These are phyloP conservation scores for Trichoderma endophyticum DNA, from an alignment of 2,329 filamentous ascomycete species.

Conservation along the genomic window DNA sequence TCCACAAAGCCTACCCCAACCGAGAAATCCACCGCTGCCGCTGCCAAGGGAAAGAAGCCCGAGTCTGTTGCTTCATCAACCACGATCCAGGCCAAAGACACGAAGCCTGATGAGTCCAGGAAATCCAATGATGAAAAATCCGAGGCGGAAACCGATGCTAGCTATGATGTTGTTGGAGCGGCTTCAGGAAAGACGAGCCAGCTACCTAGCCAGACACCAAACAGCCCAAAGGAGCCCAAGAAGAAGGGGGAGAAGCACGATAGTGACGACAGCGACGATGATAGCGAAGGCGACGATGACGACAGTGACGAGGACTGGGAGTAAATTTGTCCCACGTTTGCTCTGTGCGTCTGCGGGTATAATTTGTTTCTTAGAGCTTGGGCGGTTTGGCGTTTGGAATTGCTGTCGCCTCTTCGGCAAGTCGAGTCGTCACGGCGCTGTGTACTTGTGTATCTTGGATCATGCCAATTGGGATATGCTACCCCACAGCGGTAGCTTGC, in stretches of 20 bases:
- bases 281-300: constrained; percentile 34
- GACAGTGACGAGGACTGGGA: constrained; percentile 70
- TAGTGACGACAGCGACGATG: constrained; percentile 34
- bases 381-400: constrained; percentile 34
- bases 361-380: constrained; percentile 23
- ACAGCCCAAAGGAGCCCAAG: constrained; percentile 60
- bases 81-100: constrained; percentile 53
- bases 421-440: constrained; percentile 8
- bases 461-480: neutral
- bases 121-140: constrained; percentile 86
- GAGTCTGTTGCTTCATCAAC: constrained; percentile 56
- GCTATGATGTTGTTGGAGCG: constrained; percentile 88
- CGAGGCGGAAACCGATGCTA: constrained; percentile 88
- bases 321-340: constrained; percentile 37
- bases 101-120: constrained; percentile 64
- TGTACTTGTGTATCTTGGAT: constrained; percentile 21
- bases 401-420: constrained; percentile 21
- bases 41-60: constrained; percentile 37
- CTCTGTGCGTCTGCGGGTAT: neutral
- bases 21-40: constrained; percentile 36
- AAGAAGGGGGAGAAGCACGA: constrained; percentile 42
- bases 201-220: constrained; percentile 79
- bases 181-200: constrained; percentile 74
- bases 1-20: constrained; percentile 20
- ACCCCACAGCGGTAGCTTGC: neutral